Base-by-base conservation (phyloP, 768 basidiomycete species). In the Porpolomopsis calyptriformis region DNA sequence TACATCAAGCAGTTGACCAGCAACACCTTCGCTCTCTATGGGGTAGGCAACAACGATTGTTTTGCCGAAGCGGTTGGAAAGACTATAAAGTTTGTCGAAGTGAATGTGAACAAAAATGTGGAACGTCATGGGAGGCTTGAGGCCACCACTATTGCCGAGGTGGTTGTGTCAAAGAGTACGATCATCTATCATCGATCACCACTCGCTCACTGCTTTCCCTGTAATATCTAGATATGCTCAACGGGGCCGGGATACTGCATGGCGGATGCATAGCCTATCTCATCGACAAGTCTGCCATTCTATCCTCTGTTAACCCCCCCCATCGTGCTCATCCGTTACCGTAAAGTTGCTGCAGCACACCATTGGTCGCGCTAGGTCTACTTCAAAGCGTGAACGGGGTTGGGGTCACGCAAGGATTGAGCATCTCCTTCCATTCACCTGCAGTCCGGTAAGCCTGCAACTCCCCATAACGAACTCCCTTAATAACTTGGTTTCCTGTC, bases 241-340 rank as follows among this genome's bases (percentile, higher is more conserved):
- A 85, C 53, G 82, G 82, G 10, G 80, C 80, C 20, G 78, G 79
- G 1, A 81, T 82, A 75, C 66, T 85, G 12, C 83, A 85, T 52
- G 83, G 84, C n/a, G 82, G 79, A 31, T 82, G 80, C 45, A 58
- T 85, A 26, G 78, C 81, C 37, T 84, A 84, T 61, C 65, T 85
- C 46, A 76, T 85, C 36, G 83, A 85, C 62, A 84, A 81, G 80
- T 80, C 49, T 41, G 72, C 61, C 27, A 4, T 2, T 20, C 23
- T 38, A 7, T 36, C 10, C 31, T 8, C 35, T 23, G n/a, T 42
- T 9, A n/a, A 24, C 22, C 27, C 4, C 10, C 25, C 5, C 29
- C 29, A 18, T 43, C 12, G 37, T 20, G 1, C 14, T 38, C 36
- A 22, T 45, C 16, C 14, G 9, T 46, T 24, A 19, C 7, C 27